Conservation (phyloP, 2,329 filamentous ascomycete species). For the Colletotrichum karsti region DNA sequence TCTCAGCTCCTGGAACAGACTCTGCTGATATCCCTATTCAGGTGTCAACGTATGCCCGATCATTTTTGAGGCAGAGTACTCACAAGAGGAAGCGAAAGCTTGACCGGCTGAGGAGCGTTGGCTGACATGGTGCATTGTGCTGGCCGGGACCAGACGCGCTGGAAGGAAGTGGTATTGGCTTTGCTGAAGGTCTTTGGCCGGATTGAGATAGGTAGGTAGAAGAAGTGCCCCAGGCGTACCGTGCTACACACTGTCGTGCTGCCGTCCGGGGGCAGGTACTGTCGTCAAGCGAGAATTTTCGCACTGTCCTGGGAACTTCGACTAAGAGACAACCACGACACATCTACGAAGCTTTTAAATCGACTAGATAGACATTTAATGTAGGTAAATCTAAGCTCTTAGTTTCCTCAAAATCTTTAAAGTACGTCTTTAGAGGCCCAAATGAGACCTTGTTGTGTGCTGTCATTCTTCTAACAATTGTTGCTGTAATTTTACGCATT, state of each 20-base stretch:
- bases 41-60: background rate
- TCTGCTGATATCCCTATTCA: constrained; percentile 85
- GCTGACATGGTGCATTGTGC: constrained; percentile 38
- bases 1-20: constrained; percentile 90
- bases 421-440: too few species aligned
- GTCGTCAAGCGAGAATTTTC: background rate
- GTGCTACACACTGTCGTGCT: background rate
- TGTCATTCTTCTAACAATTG: too few species aligned
- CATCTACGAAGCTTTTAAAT: too few species aligned
- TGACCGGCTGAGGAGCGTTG: constrained; percentile 74
- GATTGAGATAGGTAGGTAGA: background rate
- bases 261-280: too few species aligned
- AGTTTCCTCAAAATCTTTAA: too few species aligned
- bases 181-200: background rate
- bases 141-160: background rate
- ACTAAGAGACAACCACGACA: too few species aligned
- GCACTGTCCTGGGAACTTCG: background rate
- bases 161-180: background rate
- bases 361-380: too few species aligned
- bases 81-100: constrained; percentile 81
- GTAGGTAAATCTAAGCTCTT: too few species aligned
- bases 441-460: too few species aligned
- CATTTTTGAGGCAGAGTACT: constrained; percentile 23
- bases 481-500: too few species aligned
- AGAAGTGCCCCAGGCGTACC: background rate